Percentiles rank a stretch among this genome's conserved stretches.
Conservation (phyloP, 2,329 filamentous ascomycete species). For the Teratosphaeria epicoccoides region DNA sequence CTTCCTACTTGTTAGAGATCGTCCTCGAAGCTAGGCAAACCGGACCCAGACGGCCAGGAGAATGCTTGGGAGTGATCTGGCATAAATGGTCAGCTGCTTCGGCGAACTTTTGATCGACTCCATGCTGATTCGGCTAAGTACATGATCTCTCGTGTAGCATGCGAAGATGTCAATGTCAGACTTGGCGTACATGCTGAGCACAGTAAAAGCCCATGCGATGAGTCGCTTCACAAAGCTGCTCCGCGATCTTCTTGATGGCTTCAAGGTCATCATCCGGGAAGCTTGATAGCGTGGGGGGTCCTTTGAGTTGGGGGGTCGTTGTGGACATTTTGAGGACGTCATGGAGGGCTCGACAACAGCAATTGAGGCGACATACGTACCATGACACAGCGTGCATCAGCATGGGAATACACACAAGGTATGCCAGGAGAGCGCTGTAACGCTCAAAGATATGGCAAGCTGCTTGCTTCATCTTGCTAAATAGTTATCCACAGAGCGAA, state of each 20-base stretch:
- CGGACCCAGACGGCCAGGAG: constrained; percentile 21
- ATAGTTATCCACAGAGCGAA: too few species aligned
- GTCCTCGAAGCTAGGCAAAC: constrained; percentile 29
- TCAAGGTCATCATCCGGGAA: constrained; percentile 1
- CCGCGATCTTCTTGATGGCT: constrained; percentile 2
- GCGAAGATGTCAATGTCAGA: neutral
- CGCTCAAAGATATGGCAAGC: too few species aligned
- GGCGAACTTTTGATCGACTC: constrained; percentile 21
- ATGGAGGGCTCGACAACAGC: neutral
- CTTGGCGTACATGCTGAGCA: neutral
- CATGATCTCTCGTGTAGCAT: neutral
- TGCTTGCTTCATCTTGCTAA: too few species aligned
- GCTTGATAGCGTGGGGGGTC: neutral
- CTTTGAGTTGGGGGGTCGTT: neutral
- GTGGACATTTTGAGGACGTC: neutral
- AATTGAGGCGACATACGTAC: neutral
- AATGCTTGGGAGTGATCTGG: constrained; percentile 22
- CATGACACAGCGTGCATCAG: too few species aligned
- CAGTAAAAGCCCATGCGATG: constrained; percentile 36
- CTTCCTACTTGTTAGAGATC: constrained; percentile 23
- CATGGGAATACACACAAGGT: too few species aligned
- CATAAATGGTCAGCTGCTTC: constrained; percentile 10
- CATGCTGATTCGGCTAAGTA: constrained; percentile 27
- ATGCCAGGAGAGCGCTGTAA: too few species aligned
- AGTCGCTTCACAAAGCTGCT: constrained; percentile 32